Percentiles rank a stretch among this genome's conserved stretches.
Evolutionary conservation across 176 grass and related monocot genomes (phyloP).

Genomic region (Rhynchospora breviuscula): DNA sequence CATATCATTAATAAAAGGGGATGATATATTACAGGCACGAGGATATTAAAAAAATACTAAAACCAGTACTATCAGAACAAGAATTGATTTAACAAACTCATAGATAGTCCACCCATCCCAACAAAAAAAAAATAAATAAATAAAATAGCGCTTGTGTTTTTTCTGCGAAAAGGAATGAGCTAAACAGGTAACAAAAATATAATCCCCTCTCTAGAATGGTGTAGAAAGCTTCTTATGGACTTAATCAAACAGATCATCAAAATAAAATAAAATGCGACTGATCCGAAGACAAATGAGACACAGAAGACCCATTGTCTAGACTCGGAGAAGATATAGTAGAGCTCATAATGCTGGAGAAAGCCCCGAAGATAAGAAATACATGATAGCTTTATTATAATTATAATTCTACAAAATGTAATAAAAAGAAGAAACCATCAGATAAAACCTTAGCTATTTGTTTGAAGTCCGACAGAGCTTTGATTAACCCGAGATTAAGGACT

Average conservation of each 20-base stretch:
- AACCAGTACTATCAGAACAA: not conserved
- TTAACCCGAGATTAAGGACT: slow-evolving; percentile 85
- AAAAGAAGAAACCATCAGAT: slow-evolving; percentile 15
- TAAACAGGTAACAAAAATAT: not conserved
- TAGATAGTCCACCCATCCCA: not conserved
- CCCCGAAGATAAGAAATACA: not conserved
- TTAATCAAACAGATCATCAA: not conserved
- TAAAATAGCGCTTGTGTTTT: not conserved
- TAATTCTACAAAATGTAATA: not conserved
- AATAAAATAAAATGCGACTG: not conserved
- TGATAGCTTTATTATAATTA: not conserved
- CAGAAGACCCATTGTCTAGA: not conserved
- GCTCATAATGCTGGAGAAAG: not conserved
- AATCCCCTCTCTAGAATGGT: not conserved
- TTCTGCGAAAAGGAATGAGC: not conserved
- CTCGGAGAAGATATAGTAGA: not conserved
- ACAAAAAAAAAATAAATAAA: not conserved
- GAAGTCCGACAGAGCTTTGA: slow-evolving; percentile 87
- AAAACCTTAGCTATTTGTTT: slow-evolving; percentile 83
- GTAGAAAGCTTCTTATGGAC: not conserved
- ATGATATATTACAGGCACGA: not conserved
- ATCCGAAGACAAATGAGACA: not conserved
- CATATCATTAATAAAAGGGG: not conserved
- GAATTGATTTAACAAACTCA: not conserved
- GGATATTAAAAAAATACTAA: not conserved